phyloP scores from a whole-genome alignment of 2,329 filamentous ascomycete genomes.

The Knoxdaviesia proteae region DNA sequence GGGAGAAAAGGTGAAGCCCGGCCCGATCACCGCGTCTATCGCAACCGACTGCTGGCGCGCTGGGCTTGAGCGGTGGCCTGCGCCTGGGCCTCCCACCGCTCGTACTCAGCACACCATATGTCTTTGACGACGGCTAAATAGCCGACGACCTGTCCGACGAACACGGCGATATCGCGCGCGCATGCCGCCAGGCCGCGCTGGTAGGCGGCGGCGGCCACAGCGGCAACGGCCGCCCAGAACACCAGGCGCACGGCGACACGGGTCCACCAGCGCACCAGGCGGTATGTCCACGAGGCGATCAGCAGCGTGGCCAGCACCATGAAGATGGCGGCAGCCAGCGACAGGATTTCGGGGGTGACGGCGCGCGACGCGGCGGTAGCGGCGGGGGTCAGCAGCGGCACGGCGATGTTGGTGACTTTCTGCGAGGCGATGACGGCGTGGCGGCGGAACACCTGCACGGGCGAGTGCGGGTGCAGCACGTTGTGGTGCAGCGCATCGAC shows the following conservation, averaged over 20 bases:
- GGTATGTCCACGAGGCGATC: conserved; percentile 33
- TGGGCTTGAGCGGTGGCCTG: conserved; percentile 8
- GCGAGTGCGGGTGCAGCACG: conserved; percentile 23
- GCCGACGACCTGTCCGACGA: conserved; percentile 21
- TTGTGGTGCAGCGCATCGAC: conserved; percentile 23
- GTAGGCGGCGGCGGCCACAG: conserved; percentile 33
- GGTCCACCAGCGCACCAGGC: conserved; percentile 59
- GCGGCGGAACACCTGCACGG: conserved; percentile 19
- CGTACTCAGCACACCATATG: conserved; percentile 36
- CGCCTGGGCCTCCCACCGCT: conserved; percentile 30
- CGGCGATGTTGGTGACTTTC: conserved; percentile 12
- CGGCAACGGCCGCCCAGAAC: conserved; percentile 41
- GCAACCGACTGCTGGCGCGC: conserved; percentile 3
- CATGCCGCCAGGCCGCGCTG: conserved; percentile 47
- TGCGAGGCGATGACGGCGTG: conserved; percentile 10
- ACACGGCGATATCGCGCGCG: conserved; percentile 30
- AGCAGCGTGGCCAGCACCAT: conserved; percentile 34
- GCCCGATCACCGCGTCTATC: neutral
- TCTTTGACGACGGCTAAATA: conserved; percentile 27
- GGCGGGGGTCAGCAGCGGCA: conserved; percentile 12
- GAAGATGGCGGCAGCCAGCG: conserved; percentile 31
- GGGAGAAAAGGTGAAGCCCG: neutral
- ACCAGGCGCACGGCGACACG: conserved; percentile 39
- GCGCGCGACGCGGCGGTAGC: conserved; percentile 7
- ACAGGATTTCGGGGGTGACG: conserved; percentile 20